phyloP scores from a whole-genome alignment of 1,284 basidiomycete genomes.

The Meira nashicola region DNA sequence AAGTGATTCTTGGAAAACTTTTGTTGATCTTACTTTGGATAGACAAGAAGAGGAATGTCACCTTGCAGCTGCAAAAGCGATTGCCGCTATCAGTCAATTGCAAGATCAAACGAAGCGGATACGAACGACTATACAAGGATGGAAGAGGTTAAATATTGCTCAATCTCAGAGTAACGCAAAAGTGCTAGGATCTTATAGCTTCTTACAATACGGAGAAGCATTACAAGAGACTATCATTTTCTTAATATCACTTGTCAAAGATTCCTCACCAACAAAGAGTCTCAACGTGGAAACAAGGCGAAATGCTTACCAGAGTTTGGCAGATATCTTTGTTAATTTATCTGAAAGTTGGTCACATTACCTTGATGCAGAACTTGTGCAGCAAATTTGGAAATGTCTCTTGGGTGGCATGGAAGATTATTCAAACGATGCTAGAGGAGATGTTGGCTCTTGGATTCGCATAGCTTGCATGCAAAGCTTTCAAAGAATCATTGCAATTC shows the following conservation, averaged over 20 bases:
- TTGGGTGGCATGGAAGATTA: slow-evolving; percentile 77
- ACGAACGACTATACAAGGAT: slow-evolving; percentile 58
- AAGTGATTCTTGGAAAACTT: slow-evolving; percentile 60
- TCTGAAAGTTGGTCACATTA: not conserved
- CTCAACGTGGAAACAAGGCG: slow-evolving; percentile 63
- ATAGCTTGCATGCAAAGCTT: slow-evolving; percentile 67
- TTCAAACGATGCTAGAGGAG: slow-evolving; percentile 85
- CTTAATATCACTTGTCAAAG: slow-evolving; percentile 7
- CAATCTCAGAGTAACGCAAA: slow-evolving; percentile 73
- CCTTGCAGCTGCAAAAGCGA: slow-evolving; percentile 65
- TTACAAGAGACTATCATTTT: slow-evolving; percentile 10
- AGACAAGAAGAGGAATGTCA: slow-evolving; percentile 67
- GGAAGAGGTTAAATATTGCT: slow-evolving; percentile 59
- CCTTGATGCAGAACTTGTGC: not conserved
- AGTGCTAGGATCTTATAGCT: slow-evolving; percentile 70
- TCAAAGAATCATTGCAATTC: slow-evolving; percentile 24
- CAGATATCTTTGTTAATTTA: not conserved
- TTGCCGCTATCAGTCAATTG: slow-evolving; percentile 65
- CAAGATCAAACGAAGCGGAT: slow-evolving; percentile 58
- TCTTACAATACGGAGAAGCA: slow-evolving; percentile 54
- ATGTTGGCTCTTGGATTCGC: slow-evolving; percentile 95
- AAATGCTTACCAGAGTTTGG: slow-evolving; percentile 57
- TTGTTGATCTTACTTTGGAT: slow-evolving; percentile 70
- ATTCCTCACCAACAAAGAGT: slow-evolving; percentile 10
- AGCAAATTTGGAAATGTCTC: slow-evolving; percentile 34